These are phyloP conservation scores for Mollisia scopiformis DNA, from an alignment of 2,329 filamentous ascomycete genomes.

Conservation along the genomic window DNA sequence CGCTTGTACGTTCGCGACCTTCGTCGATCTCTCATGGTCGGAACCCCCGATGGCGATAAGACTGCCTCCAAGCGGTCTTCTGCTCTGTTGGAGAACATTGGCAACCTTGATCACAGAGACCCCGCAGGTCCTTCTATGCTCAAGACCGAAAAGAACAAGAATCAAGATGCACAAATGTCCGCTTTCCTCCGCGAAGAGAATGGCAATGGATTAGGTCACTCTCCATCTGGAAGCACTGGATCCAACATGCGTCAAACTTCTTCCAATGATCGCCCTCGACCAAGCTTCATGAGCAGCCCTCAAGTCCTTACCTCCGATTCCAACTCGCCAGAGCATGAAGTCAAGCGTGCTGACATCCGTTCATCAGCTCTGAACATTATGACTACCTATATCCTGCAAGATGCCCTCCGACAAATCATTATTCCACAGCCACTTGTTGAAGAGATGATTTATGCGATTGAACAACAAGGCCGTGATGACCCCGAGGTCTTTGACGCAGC, in stretches of 20 bases:
- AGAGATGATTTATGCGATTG: conserved; percentile 84
- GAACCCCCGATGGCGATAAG: conserved; percentile 88
- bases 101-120: conserved; percentile 64
- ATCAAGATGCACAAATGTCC: conserved; percentile 87
- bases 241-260: conserved; percentile 46
- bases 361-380: conserved; percentile 97
- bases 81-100: conserved; percentile 71
- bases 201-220: conserved; percentile 53
- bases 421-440: conserved; percentile 85
- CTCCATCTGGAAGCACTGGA: conserved; percentile 49
- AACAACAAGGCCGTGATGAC: conserved; percentile 89
- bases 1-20: conserved; percentile 96
- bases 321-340: conserved; percentile 80
- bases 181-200: conserved; percentile 78
- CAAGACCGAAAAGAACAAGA: conserved; percentile 70
- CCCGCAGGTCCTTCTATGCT: conserved; percentile 65
- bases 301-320: conserved; percentile 71
- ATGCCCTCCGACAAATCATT: conserved; percentile 95
- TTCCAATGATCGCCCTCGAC: conserved; percentile 47
- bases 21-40: conserved; percentile 87
- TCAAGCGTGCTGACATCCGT: conserved; percentile 86
- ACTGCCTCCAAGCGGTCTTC: conserved; percentile 80
- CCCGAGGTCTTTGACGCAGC: conserved; percentile 96
- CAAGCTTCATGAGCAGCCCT: conserved; percentile 63
- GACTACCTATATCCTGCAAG: conserved; percentile 94